Evolutionary conservation across 2,329 filamentous ascomycete genomes (phyloP), one percentile per base, ranked within the genome.

Genomic region (Cercospora sp.): DNA sequence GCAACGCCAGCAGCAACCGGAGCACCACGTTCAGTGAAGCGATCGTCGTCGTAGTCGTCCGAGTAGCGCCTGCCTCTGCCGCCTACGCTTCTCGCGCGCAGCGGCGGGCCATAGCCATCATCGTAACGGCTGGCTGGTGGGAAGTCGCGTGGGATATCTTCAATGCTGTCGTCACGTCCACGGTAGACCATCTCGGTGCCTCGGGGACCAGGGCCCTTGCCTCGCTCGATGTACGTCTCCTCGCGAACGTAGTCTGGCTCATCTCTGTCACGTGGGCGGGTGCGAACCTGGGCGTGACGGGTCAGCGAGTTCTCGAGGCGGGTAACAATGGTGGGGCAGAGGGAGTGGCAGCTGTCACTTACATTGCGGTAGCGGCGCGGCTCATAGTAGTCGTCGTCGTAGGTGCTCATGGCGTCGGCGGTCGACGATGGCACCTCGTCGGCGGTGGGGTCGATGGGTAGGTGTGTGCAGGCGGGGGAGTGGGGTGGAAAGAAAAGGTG

Each of bases 61-160:
- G 73, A 73, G 72, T 75, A 75, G 33, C 74, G 70, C 48, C 77
- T 69, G 42, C 78, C 73, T 53, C 61, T 57, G 65, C 89, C 89
- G 6, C 40, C 63, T 65, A 86, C 86, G 6, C 90, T 91, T 74
- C 89, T 86, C 73, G 89, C 84, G 67, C 90, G 87, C 72, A 87
- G 86, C 42, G 85, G 78, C 61, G 80, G 73, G 71, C 84, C 79
- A 73, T 83, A 83, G 28, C 70, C 73, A 60, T 74, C 71, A 59
- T 69, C 68, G 42, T 64, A 68, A 58, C 74, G 74, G 51, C 74
- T 72, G 31, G 72, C 72, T 5, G 89, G 91, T 33, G 92, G 92
- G 75, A 96, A 97, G 73, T 96, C 91, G 73, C 93, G 89, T 71
- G 88, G 88, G 68, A 96, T 88, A 80, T 96, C 92, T 81, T 97